Conservation (phyloP, 257 asterid species). For the Primulina eburnea region DNA sequence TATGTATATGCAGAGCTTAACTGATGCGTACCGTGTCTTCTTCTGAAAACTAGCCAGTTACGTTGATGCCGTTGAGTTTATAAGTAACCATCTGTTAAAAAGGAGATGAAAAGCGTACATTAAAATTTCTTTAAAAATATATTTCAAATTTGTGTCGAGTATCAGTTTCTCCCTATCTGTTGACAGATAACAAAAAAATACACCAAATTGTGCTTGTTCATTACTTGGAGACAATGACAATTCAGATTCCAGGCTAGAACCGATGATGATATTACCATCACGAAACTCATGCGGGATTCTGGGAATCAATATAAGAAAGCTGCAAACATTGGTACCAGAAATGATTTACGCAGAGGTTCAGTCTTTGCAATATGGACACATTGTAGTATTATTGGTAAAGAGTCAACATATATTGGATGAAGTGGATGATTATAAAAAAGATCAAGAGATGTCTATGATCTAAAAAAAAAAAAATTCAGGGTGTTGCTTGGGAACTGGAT, state of each 20-base stretch:
- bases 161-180: too few relatives aligned
- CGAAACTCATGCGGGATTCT: neutral
- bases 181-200: too few relatives aligned
- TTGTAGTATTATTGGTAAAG: neutral
- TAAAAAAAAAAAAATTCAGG: neutral
- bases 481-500: neutral
- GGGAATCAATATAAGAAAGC: neutral
- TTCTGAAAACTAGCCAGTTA: neutral
- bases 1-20: neutral
- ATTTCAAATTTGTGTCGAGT: too few relatives aligned
- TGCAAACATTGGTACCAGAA: neutral
- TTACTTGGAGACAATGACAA: neutral
- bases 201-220: neutral
- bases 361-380: neutral
- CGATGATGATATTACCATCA: neutral
- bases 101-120: neutral
- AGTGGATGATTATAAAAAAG: neutral
- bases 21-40: neutral
- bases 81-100: neutral
- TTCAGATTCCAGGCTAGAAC: neutral
- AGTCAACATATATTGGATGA: neutral
- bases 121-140: too few relatives aligned
- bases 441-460: neutral
- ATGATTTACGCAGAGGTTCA: neutral
- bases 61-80: neutral